Conservation (phyloP, 1,139 yeast genomes). For the Suhomyces guaymorum region DNA sequence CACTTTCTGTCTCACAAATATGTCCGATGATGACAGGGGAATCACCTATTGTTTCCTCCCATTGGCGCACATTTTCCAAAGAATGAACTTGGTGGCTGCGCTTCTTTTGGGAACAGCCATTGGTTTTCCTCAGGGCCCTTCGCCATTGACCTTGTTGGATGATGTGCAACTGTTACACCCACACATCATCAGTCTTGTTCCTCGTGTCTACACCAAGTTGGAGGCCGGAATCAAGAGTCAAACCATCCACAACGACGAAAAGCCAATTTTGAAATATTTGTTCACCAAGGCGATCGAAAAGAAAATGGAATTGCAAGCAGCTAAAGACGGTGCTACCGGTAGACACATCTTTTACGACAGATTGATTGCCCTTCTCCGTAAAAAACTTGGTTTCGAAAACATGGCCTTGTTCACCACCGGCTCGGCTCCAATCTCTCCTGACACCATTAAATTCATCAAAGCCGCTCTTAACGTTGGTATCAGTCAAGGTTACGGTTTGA, state of each 20-base stretch:
- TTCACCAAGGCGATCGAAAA: slow-evolving; percentile 32
- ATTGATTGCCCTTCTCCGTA: slow-evolving; percentile 26
- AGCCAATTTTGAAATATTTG: slow-evolving; percentile 28
- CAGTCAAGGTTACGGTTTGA: slow-evolving; percentile 48
- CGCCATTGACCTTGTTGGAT: slow-evolving; percentile 40
- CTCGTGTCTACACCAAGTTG: slow-evolving; percentile 25
- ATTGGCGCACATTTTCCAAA: slow-evolving; percentile 69
- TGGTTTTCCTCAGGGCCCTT: slow-evolving; percentile 44
- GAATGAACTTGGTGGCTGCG: slow-evolving; percentile 30
- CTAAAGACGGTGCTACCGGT: slow-evolving; percentile 31
- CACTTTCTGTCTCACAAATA: slow-evolving; percentile 14
- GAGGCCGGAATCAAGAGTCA: slow-evolving; percentile 27
- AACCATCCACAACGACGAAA: slow-evolving; percentile 41
- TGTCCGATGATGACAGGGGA: slow-evolving; percentile 9
- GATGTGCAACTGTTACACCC: slow-evolving; percentile 41
- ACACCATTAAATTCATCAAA: slow-evolving; percentile 43
- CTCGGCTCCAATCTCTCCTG: slow-evolving; percentile 47
- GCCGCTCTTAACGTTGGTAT: slow-evolving; percentile 42
- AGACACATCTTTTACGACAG: slow-evolving; percentile 35
- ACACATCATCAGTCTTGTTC: slow-evolving; percentile 22
- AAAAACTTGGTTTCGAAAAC: slow-evolving; percentile 40
- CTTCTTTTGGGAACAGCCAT: slow-evolving; percentile 34
- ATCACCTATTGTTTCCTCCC: slow-evolving; percentile 49
- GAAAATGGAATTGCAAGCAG: slow-evolving; percentile 34
- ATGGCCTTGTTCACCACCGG: slow-evolving; percentile 34